A percentile compares a stretch with the other conserved stretches of the same genome.
Evolutionary conservation across 176 grass and related monocot species (phyloP).

Genomic region (Microstegium vimineum): DNA sequence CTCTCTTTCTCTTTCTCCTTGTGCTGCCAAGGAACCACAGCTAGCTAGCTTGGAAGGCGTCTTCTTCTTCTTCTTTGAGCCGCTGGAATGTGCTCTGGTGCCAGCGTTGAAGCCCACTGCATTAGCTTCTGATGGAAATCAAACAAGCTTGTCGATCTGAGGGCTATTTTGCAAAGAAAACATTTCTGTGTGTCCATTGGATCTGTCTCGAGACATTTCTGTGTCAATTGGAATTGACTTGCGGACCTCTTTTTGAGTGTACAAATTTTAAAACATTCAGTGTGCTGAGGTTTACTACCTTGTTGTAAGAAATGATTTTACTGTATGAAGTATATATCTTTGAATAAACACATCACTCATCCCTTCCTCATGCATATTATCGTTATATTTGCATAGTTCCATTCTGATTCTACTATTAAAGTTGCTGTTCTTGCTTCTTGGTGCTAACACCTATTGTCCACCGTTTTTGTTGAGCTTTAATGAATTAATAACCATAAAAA

Average conservation of each 20-base stretch:
- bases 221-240: neutral
- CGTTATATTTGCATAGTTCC: neutral
- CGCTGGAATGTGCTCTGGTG: neutral
- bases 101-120: slow-evolving; percentile 22
- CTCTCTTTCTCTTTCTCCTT: neutral
- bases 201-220: neutral
- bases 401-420: neutral
- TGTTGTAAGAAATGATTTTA: neutral
- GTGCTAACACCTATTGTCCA: neutral
- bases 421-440: neutral
- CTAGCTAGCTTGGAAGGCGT: neutral
- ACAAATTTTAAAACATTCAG: neutral
- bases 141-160: slow-evolving; percentile 4
- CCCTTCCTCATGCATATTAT: neutral
- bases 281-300: neutral
- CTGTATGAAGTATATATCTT: neutral
- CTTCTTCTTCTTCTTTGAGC: neutral
- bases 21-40: neutral
- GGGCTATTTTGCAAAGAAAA: neutral
- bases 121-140: slow-evolving; percentile 10
- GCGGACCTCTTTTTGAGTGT: neutral
- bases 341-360: neutral
- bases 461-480: neutral
- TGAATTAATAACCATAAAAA: neutral
- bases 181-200: neutral